Base-by-base conservation (phyloP, 495 filamentous ascomycete genomes). In the Aspergillus taichungensis region DNA sequence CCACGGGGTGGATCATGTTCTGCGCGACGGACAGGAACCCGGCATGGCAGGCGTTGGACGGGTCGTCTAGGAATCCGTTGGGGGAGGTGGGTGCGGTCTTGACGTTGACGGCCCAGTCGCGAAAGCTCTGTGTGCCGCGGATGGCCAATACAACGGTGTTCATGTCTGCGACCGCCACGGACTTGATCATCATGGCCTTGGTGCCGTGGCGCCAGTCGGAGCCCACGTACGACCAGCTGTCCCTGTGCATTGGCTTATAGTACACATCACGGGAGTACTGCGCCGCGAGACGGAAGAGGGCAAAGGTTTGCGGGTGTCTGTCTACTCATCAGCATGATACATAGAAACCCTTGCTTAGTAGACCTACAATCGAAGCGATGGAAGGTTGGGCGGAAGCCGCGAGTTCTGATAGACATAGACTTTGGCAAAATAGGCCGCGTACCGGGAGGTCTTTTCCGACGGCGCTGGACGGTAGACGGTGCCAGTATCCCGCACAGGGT, bases 61-160 rank as follows among this genome's bases (percentile, higher is more conserved):
- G 63, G 48, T 92, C 87, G 53, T 90, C 86, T 6, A 94, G 57
- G 51, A 91, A 90, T 0, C 76, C 79, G 0, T 45, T 43, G 0
- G 87, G 84, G 1, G 75, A 64, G 0, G 71, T 68, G 3, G 87
- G 86, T 6, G 72, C 74, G 0, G 77, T 74, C 13, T 81, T 76
- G 5, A 88, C 69, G 56, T 94, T 94, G 6, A 90, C 84, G 3
- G 81, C 73, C 87, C 87, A 92, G 62, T 92, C 87, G 68, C 85
- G 80, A 54, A 88, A 85, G 1, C 77, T 85, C 30, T 86, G 79
- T 0, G 76, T 86, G 1, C 87, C 87, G 6, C 87, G 78, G 41
- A 92, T 85, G 30, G 87, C 85, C 53, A 91, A 84, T 14, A 90
- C 80, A 34, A 91, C 78, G 10, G 79, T 81, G 55, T 87, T 79